These are phyloP conservation scores for Caryopteris hybrid DNA, from an alignment of 305 asterid species.

Conservation along the genomic window DNA sequence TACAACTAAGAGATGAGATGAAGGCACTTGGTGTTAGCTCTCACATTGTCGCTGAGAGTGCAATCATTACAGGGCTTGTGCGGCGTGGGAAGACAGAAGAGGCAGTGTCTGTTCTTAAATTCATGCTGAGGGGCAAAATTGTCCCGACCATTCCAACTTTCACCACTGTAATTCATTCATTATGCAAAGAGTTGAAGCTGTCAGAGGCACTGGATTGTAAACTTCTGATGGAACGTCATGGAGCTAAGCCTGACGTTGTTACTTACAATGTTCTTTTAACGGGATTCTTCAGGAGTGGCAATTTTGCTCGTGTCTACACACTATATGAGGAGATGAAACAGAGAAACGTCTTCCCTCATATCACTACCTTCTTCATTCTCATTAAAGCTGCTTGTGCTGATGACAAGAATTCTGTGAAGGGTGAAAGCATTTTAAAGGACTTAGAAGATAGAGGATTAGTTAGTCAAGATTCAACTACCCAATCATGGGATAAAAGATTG, in stretches of 20 bases:
- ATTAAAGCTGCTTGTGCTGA: constrained; percentile 36
- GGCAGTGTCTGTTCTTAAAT: constrained; percentile 47
- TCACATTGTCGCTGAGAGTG: constrained; percentile 51
- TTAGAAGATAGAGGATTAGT: constrained; percentile 64
- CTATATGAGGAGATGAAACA: constrained; percentile 80
- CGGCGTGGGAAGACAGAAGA: constrained; percentile 62
- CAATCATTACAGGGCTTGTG: constrained; percentile 76
- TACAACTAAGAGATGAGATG: constrained; percentile 55
- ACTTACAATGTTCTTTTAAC: constrained; percentile 73
- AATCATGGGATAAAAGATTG: constrained; percentile 40
- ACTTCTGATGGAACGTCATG: constrained; percentile 58
- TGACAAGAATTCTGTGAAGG: constrained; percentile 39
- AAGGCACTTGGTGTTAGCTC: constrained; percentile 42
- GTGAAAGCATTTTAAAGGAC: constrained; percentile 52
- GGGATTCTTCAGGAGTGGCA: constrained; percentile 47
- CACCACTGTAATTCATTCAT: constrained; percentile 64
- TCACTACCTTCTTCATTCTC: constrained; percentile 62
- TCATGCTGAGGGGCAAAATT: constrained; percentile 50
- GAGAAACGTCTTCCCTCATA: constrained; percentile 50
- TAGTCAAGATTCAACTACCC: constrained; percentile 19
- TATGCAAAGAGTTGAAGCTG: constrained; percentile 53
- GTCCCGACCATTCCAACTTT: constrained; percentile 71
- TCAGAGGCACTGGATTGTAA: constrained; percentile 53
- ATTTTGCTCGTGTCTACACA: constrained; percentile 36
- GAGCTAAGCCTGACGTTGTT: constrained; percentile 62